Evolutionary conservation across 225 moss, liverwort and hornwort species (phyloP).

Genomic region (Lunularia cruciata): DNA sequence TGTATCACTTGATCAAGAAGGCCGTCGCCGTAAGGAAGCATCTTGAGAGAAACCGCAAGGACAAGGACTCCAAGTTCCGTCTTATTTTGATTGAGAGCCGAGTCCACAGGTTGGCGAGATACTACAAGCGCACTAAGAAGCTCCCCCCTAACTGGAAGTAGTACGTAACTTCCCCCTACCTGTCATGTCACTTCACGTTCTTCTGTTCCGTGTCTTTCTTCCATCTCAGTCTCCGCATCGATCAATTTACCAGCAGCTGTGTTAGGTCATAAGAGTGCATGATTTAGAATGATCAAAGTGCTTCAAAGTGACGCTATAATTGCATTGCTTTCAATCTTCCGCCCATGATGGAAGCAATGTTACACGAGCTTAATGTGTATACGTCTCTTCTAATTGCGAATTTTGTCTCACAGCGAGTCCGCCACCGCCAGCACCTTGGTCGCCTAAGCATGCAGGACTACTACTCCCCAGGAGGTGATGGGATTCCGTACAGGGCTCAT

Average conservation of each 20-base stretch:
- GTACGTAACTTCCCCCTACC: slow-evolving; percentile 28
- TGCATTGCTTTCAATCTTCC: too few relatives aligned
- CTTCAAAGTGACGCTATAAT: too few relatives aligned
- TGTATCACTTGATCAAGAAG: slow-evolving; percentile 73
- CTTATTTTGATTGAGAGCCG: slow-evolving; percentile 70
- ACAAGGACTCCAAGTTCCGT: slow-evolving; percentile 70
- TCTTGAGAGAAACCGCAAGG: slow-evolving; percentile 64
- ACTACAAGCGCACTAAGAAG: slow-evolving; percentile 78
- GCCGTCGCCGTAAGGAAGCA: slow-evolving; percentile 66
- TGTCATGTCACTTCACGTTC: neutral
- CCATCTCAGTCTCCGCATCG: too few relatives aligned
- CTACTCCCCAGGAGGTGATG: neutral
- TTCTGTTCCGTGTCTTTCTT: neutral
- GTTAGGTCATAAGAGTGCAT: neutral
- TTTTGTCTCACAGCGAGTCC: slow-evolving; percentile 44
- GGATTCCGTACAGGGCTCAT: too few relatives aligned
- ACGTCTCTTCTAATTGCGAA: too few relatives aligned
- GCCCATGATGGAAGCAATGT: too few relatives aligned
- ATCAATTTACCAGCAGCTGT: neutral
- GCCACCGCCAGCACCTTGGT: slow-evolving; percentile 67
- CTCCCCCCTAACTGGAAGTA: slow-evolving; percentile 73
- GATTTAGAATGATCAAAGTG: neutral
- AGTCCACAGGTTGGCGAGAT: slow-evolving; percentile 61
- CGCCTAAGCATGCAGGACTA: slow-evolving; percentile 25
- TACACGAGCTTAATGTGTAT: too few relatives aligned